Percentiles rank a stretch among this genome's conserved stretches.
Evolutionary conservation across 768 basidiomycete genomes (phyloP).

Genomic region (Tulasnella sp.): DNA sequence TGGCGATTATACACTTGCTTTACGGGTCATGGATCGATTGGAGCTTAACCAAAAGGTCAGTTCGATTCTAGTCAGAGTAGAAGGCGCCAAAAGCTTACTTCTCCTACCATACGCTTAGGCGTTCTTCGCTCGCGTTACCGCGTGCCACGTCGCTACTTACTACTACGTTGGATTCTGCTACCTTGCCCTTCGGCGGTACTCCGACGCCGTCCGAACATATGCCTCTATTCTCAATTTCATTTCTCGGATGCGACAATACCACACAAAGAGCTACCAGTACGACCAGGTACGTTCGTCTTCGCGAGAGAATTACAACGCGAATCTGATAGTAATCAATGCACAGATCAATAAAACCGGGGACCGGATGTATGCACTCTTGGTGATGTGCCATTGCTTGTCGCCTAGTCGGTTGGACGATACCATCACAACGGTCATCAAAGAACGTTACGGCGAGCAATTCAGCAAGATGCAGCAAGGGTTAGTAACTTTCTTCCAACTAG

Average conservation of each 20-base stretch:
- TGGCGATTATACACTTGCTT: slow-evolving; percentile 88
- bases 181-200: slow-evolving; percentile 86
- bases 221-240: slow-evolving; percentile 91
- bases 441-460: slow-evolving; percentile 87
- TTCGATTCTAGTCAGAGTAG: neutral
- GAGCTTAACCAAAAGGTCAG: slow-evolving; percentile 80
- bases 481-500: slow-evolving; percentile 26
- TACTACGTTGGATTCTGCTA: slow-evolving; percentile 98
- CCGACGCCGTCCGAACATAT: slow-evolving; percentile 91
- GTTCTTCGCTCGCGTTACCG: slow-evolving; percentile 87
- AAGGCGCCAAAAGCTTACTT: neutral
- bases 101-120: slow-evolving; percentile 33
- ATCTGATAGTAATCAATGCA: neutral
- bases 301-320: slow-evolving; percentile 11
- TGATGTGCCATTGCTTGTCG: slow-evolving; percentile 85
- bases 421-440: slow-evolving; percentile 85
- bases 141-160: slow-evolving; percentile 91
- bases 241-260: slow-evolving; percentile 91
- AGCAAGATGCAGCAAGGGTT: slow-evolving; percentile 75
- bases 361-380: slow-evolving; percentile 93
- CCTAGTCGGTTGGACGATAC: slow-evolving; percentile 91
- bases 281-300: slow-evolving; percentile 53
- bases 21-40: slow-evolving; percentile 91
- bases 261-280: slow-evolving; percentile 92
- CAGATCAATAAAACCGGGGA: slow-evolving; percentile 97